Evolutionary conservation across 768 basidiomycete species (phyloP), one percentile per base, ranked within the genome.

Genomic region (Leccinellum albellum): DNA sequence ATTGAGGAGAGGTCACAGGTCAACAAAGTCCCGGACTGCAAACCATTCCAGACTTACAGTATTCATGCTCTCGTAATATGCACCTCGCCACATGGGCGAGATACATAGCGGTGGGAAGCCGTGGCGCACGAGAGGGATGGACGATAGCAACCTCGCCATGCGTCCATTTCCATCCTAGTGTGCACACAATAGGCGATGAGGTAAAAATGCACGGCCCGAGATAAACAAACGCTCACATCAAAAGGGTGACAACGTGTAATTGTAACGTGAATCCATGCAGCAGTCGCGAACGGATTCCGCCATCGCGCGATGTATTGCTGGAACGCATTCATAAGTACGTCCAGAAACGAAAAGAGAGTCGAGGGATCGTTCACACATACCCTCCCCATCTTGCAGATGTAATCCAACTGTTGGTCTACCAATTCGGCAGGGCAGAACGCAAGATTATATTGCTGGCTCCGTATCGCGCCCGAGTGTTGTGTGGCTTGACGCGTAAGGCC

Each of bases 241-340:
- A 73, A 73, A 0, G 72, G 72, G 32, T 74, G 72, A 50, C 72
- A 74, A 2, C 71, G 64, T 17, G 68, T 72, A 47, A 73, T 64
- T 3, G 73, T 70, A 6, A 73, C 64, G 24, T 73, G 72, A 12
- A 73, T 54, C 72, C 72, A 73, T 8, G 72, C 70, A 12, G 73
- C 70, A 2, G 73, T 72, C 14, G 73, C 72, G 49, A 73, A 74
- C 10, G 72, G 72, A 53, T 74, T 73, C 17, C 73, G 65, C 73
- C 72, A 74, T 37, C 68, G 65, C 4, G 70, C 70, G 46, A 73
- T 70, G 54, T 73, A 74, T 73, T 74, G 73, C 72, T 74, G 15
- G 40, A 46, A 29, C 3, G 8, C 13, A 4, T 31, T 26, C 12
- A 35, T 24, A 17, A 53, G 51, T 14, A 35, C 23, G 6, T 37